Evolutionary conservation across 805 yeast genomes (phyloP).

Genomic region (Saturnispora silvae): DNA sequence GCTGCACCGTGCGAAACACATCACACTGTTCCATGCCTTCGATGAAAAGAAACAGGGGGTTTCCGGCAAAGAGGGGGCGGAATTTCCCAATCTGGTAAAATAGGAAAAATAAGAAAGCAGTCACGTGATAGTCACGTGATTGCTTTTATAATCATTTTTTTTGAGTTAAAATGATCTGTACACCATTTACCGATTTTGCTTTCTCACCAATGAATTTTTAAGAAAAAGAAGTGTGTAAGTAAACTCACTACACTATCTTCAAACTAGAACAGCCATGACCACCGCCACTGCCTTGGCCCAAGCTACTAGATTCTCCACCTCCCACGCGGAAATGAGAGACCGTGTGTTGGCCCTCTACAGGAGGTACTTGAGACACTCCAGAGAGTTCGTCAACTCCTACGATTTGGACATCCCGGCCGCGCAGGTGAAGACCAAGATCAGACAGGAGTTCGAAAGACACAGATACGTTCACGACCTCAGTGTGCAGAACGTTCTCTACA

Average conservation of each 20-base stretch:
- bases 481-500: constrained; percentile 55
- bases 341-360: constrained; percentile 67
- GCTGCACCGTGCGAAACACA: constrained; percentile 40
- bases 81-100: too few relatives aligned
- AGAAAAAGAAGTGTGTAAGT: too few relatives aligned
- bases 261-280: too few relatives aligned
- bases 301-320: constrained; percentile 57
- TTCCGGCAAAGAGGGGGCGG: too few relatives aligned
- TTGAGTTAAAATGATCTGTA: too few relatives aligned
- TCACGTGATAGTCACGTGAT: too few relatives aligned
- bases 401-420: constrained; percentile 72
- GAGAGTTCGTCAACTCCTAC: constrained; percentile 44
- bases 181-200: too few relatives aligned
- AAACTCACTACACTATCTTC: too few relatives aligned
- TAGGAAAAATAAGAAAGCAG: too few relatives aligned
- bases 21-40: constrained; percentile 23
- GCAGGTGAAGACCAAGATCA: constrained; percentile 66
- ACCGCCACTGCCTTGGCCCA: constrained; percentile 78
- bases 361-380: constrained; percentile 51
- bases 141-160: too few relatives aligned
- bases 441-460: constrained; percentile 84
- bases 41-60: too few relatives aligned
- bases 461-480: constrained; percentile 60
- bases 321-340: constrained; percentile 48
- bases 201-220: too few relatives aligned